Evolutionary conservation across 495 filamentous ascomycete genomes (phyloP), one percentile per base, ranked within the genome.

Genomic region (Trichoderma reesei): DNA sequence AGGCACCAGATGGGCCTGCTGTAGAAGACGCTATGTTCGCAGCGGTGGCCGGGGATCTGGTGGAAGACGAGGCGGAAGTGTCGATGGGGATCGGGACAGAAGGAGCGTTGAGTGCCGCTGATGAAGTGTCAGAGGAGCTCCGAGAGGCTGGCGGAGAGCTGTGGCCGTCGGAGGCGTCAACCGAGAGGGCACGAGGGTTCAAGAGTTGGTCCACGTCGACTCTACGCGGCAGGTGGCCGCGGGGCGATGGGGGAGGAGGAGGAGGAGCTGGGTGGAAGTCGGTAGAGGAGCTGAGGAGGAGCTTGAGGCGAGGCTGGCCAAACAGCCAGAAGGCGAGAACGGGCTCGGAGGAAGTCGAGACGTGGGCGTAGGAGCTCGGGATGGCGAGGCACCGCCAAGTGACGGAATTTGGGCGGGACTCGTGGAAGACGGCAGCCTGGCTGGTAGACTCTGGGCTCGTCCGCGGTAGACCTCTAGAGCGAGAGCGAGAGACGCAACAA

Each of bases 131-230:
- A 66, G 75, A 63, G 67, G 78, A 66, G 68, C 66, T 60, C 60
- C 65, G 69, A 66, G 74, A 69, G 63, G 67, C 33, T 64, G 71
- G 76, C 75, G 76, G 75, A 68, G 73, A 73, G 71, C 72, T 74
- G 74, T 75, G 73, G 72, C 71, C 69, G 76, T 77, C 77, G 76
- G 79, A 69, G 71, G 71, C 62, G 71, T 69, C 67, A 65, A 68
- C 68, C 67, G 70, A 68, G 39, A 59, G 69, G 70, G 54, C 26
- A 44, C 36, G 54, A 59, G 63, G 33, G 56, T 60, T 48, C 13
- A 20, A 46, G 63, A 41, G 20, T 48, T 38, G 63, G 20, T 65
- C 54, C 63, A 60, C 38, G 36, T 65, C 63, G 63, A 31, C 41
- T 60, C 18, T 60, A 38, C 63, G 63, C 54, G 63, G 63, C 41